phyloP scores from a whole-genome alignment of 306 rosid genomes.

The Abrus precatorius region DNA sequence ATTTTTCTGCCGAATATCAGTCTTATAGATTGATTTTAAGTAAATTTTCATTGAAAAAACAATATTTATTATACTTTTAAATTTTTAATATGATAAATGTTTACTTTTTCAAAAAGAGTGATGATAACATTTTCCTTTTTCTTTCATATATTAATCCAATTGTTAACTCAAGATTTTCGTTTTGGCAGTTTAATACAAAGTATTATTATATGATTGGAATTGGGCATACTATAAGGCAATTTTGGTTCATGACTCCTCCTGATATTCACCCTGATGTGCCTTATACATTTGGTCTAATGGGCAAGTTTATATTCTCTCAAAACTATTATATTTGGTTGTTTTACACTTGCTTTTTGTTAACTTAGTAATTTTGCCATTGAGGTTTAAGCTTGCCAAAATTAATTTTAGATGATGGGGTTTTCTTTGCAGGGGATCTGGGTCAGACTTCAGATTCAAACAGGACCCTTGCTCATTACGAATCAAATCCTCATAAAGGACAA shows the following conservation, averaged over 20 bases:
- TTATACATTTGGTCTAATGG: conserved; percentile 82
- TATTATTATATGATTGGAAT: conserved; percentile 75
- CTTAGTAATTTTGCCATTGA: background rate
- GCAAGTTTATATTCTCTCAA: conserved; percentile 40
- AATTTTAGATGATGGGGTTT: background rate
- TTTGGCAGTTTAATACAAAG: conserved; percentile 63
- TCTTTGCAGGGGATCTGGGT: conserved; percentile 75
- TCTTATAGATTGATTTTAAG: no score
- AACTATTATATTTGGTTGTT: background rate
- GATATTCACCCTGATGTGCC: conserved; percentile 74
- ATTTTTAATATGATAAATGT: no score
- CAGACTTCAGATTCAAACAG: conserved; percentile 78
- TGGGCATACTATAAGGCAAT: conserved; percentile 60
- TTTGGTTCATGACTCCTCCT: conserved; percentile 80
- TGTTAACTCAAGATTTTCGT: background rate
- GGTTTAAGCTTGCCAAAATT: conserved; percentile 5
- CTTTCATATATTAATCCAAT: background rate
- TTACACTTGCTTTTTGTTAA: background rate
- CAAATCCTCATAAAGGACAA: conserved; percentile 65
- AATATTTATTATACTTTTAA: no score
- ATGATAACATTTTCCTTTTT: background rate
- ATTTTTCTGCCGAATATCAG: no score
- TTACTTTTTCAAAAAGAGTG: no score
- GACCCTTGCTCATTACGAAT: conserved; percentile 75
- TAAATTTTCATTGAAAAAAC: no score